A percentile compares a stretch with the other conserved stretches of the same genome.
phyloP scores from a whole-genome alignment of 768 basidiomycete genomes.

The Exidia glandulosa region DNA sequence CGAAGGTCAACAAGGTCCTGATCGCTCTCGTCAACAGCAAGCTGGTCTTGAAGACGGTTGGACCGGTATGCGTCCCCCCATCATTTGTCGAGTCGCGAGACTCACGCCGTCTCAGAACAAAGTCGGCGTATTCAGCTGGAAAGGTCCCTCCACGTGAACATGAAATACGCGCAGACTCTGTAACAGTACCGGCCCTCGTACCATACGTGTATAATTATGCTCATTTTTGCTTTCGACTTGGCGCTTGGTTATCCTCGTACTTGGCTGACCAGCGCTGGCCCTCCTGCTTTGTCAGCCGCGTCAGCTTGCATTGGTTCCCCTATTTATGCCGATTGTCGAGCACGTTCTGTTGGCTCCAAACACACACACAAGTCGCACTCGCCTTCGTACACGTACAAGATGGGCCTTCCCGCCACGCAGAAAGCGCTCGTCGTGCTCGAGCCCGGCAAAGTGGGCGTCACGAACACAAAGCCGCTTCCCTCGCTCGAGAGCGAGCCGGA shows the following conservation, averaged over 20 bases:
- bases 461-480: conserved; percentile 4
- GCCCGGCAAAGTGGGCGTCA: conserved; percentile 2
- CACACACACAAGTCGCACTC: neutral
- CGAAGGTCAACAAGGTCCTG: conserved; percentile 85
- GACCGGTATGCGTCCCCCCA: conserved; percentile 30
- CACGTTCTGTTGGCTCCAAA: neutral
- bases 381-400: neutral
- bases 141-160: neutral
- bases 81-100: neutral
- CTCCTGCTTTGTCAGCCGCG: no score
- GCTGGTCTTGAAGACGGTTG: conserved; percentile 65
- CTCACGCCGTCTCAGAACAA: neutral
- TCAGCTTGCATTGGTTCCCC: no score
- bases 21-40: conserved; percentile 86
- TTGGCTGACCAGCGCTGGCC: no score
- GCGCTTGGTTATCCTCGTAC: no score
- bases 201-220: no score
- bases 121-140: neutral
- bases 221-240: no score
- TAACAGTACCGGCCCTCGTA: no score
- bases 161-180: neutral
- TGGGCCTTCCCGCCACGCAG: conserved; percentile 1
- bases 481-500: neutral
- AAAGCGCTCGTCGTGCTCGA: conserved; percentile 2
- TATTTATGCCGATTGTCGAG: no score